Base-by-base conservation (phyloP, 169 alveolate genomes). In the Besnoitia besnoiti region DNA sequence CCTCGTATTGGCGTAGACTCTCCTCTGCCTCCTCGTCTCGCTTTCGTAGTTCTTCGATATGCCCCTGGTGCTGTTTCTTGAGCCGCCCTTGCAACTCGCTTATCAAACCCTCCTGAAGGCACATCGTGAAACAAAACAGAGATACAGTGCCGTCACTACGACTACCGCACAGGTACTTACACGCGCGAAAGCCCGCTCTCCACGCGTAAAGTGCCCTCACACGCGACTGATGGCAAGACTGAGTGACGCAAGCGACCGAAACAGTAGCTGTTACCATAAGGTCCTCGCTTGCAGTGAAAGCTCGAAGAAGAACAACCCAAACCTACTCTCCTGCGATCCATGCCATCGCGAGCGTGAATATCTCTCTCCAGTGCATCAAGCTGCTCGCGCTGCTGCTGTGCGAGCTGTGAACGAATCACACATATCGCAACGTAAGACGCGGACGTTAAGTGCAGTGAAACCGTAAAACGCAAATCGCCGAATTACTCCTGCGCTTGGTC, bases 311-410 rank as follows among this genome's bases (percentile, higher is more conserved):
- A 73, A 0, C 44, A 73, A 27, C 12, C 8, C 19, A 33, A 37
- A 39, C 84, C 27, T 33, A 73, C 84, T 21, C 47, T 8, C 33
- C 84, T 73, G 16, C 84, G 40, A n/a, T 73, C 84, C 19, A 12
- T 73, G 0, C 33, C 2, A 21, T 73, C 84, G 84, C 84, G 84
- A 4, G 46, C 16, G 19, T 73, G 40, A 10, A 73, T 73, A 44
- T 73, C 84, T 33, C 61, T 77, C 59, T 77, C 87, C 87, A 77
- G 87, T 27, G 87, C 61, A 14, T 40, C 87, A 3, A 44, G 87
- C 87, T 77, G 50, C 59, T 77, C 87, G 37, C 59, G 87, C 24
- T 77, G 87, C 61, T 42, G 87, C 59, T 77, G 87, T 19, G 47
- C 87, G 24, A 77, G 87, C 59, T 77, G 87, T 35, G 35, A 46